Conservation (phyloP, 2,329 filamentous ascomycete genomes). For the Ophiostoma novo-ulmi region DNA sequence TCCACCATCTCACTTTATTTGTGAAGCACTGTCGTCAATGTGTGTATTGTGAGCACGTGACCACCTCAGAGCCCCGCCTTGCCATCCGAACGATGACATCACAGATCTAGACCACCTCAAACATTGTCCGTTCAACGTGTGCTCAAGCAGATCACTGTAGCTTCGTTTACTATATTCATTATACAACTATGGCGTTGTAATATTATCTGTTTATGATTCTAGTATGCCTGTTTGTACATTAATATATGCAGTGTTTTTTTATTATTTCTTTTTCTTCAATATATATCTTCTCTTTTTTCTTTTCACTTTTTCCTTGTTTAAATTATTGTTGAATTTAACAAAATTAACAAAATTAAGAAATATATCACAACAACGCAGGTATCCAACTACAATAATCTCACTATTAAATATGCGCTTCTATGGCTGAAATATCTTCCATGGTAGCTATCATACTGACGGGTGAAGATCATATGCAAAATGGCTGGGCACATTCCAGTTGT, state of each 20-base stretch:
- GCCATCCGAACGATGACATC: slow-evolving; percentile 18
- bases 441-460: not conserved
- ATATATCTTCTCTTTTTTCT: too few relatives aligned
- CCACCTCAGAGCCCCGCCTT: not conserved
- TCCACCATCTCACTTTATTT: too few relatives aligned
- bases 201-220: too few relatives aligned
- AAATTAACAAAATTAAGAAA: too few relatives aligned
- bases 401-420: not conserved
- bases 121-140: not conserved
- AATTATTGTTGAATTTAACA: too few relatives aligned
- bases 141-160: not conserved
- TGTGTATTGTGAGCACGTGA: not conserved
- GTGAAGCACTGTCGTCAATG: not conserved
- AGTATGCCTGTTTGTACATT: too few relatives aligned
- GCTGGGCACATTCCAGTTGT: slow-evolving; percentile 8
- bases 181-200: too few relatives aligned
- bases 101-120: slow-evolving; percentile 1
- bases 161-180: not conserved
- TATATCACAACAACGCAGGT: too few relatives aligned
- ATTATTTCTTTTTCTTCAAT: too few relatives aligned
- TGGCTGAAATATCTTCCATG: not conserved
- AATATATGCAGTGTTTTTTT: too few relatives aligned
- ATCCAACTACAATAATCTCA: too few relatives aligned
- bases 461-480: not conserved
- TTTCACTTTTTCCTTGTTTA: too few relatives aligned